Conservation (phyloP, 2,329 filamentous ascomycete genomes). For the Thelonectria olida region DNA sequence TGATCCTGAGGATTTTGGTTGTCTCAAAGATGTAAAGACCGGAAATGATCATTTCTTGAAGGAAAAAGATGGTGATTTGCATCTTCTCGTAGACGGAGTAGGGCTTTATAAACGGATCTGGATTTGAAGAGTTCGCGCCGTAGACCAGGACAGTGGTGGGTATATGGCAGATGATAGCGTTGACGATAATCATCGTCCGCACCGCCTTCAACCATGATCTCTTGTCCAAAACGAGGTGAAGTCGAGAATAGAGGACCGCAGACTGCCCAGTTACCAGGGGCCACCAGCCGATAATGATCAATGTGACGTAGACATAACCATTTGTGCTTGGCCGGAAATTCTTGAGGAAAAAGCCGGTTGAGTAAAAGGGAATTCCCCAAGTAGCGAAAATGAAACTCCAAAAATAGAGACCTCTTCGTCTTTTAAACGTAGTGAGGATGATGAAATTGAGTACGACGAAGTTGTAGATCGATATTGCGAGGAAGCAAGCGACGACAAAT, state of each 20-base stretch:
- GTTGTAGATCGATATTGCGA: background rate
- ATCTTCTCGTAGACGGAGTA: conserved; percentile 62
- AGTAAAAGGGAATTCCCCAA: conserved; percentile 44
- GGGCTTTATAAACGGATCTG: conserved; percentile 28
- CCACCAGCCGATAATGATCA: conserved; percentile 44
- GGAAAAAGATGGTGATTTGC: conserved; percentile 62
- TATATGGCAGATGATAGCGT: conserved; percentile 61
- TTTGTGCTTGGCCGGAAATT: conserved; percentile 24
- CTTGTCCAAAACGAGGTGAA: conserved; percentile 67
- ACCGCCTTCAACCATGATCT: conserved; percentile 57
- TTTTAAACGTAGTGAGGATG: background rate
- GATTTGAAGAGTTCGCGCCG: conserved; percentile 52
- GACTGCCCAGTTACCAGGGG: conserved; percentile 69
- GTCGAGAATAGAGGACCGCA: conserved; percentile 69
- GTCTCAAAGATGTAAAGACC: conserved; percentile 63
- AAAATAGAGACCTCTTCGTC: background rate
- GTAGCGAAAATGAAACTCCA: conserved; percentile 47
- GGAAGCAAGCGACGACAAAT: background rate
- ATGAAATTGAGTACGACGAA: background rate
- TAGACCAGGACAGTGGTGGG: conserved; percentile 65
- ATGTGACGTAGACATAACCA: conserved; percentile 32
- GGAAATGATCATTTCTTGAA: conserved; percentile 65
- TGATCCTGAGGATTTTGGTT: conserved; percentile 54
- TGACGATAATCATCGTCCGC: conserved; percentile 65
- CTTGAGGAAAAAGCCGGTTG: conserved; percentile 57